Percentiles rank a stretch among this genome's conserved stretches.
These are phyloP conservation scores for Thermoascus crustaceus DNA, from an alignment of 2,329 filamentous ascomycete species.

Conservation along the genomic window DNA sequence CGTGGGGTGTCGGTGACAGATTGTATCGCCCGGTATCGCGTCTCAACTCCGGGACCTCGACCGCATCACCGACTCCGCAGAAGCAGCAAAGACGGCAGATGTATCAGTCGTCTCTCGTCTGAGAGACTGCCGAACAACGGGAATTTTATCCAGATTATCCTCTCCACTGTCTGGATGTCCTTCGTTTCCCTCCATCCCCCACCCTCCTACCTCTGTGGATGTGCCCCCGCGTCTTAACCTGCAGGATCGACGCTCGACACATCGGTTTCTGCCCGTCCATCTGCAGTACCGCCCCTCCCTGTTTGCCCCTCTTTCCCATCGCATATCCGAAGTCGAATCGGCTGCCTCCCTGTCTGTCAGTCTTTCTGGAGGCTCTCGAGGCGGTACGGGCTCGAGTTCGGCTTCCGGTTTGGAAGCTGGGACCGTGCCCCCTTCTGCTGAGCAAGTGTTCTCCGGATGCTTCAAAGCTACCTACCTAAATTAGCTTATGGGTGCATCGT, in stretches of 20 bases:
- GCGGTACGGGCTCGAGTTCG: constrained; percentile 7
- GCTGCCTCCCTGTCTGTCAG: background rate
- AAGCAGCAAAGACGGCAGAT: background rate
- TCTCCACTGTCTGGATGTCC: no score
- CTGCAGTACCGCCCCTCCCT: constrained; percentile 1
- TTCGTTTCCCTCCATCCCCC: no score
- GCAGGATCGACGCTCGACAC: constrained; percentile 1
- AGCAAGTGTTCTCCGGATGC: constrained; percentile 15
- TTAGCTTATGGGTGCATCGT: no score
- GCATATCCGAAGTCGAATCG: background rate
- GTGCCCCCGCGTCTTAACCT: constrained; percentile 1
- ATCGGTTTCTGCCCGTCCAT: background rate
- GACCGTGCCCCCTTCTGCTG: constrained; percentile 18
- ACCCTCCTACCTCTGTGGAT: no score
- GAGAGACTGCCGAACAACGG: no score
- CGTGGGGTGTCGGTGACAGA: background rate
- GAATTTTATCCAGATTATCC: no score
- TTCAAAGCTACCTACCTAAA: no score
- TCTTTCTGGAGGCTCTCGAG: background rate
- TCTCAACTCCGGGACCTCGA: background rate
- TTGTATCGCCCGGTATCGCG: background rate
- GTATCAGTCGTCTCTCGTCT: background rate
- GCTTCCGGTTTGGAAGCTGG: constrained; percentile 19
- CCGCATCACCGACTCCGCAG: background rate
- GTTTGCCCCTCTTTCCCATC: background rate